phyloP scores from a whole-genome alignment of 495 filamentous ascomycete species.

The Cercophora samala region DNA sequence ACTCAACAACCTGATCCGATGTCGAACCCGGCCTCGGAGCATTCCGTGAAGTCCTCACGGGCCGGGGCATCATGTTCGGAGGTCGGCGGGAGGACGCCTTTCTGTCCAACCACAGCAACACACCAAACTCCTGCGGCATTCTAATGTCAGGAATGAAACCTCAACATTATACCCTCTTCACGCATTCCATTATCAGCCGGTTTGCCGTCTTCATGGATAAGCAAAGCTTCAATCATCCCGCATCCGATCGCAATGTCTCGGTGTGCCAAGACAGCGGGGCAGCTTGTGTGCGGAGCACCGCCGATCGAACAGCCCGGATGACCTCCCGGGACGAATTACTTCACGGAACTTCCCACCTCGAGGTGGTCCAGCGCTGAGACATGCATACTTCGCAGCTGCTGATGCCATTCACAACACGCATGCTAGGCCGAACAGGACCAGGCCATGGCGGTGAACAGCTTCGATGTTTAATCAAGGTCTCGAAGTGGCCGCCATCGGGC shows the following conservation, averaged over 20 bases:
- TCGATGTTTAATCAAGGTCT: neutral
- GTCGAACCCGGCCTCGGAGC: neutral
- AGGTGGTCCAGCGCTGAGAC: conserved; percentile 17
- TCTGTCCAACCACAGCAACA: neutral
- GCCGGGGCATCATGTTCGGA: neutral
- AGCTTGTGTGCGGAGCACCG: neutral
- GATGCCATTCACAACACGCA: conserved; percentile 7
- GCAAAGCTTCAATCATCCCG: neutral
- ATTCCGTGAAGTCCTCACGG: neutral
- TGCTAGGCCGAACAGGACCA: neutral
- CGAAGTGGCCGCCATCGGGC: neutral
- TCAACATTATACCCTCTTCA: no score
- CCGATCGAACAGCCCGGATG: conserved; percentile 1
- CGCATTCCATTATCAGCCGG: no score
- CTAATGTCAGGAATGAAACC: neutral
- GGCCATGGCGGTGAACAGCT: neutral
- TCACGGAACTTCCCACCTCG: conserved; percentile 1
- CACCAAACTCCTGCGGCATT: neutral
- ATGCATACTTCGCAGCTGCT: conserved; percentile 12
- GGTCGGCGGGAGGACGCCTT: neutral
- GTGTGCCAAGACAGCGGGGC: conserved; percentile 4
- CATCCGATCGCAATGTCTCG: conserved; percentile 10
- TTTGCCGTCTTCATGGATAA: no score
- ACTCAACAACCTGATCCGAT: neutral
- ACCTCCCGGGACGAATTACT: neutral